Conservation (phyloP, 2,329 filamentous ascomycete species). For the Pyricularia grisea region DNA sequence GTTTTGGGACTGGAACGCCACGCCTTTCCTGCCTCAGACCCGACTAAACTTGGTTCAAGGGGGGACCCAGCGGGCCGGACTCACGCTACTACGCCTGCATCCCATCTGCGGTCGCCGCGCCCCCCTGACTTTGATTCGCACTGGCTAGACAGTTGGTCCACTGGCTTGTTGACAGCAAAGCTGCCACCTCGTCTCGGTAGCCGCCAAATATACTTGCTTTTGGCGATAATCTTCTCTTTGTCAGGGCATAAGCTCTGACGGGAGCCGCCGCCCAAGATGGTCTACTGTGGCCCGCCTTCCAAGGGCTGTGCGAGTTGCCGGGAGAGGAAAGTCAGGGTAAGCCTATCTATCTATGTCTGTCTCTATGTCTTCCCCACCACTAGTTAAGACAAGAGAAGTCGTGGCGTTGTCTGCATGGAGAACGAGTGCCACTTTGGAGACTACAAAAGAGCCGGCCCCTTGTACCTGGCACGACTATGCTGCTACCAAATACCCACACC, state of each 20-base stretch:
- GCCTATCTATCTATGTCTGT: constrained; percentile 14
- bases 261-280: constrained; percentile 26
- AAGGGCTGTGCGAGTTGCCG: constrained; percentile 47
- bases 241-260: not conserved
- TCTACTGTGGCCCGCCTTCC: constrained; percentile 48
- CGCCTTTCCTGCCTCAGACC: not conserved
- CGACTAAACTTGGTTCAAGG: not conserved
- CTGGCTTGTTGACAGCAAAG: not conserved
- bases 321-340: constrained; percentile 45
- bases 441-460: not conserved
- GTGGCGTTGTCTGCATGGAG: not conserved
- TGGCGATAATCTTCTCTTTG: not conserved
- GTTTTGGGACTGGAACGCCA: not conserved
- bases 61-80: not conserved
- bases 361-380: constrained; percentile 3
- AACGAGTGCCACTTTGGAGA: not conserved
- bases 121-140: not conserved
- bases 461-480: not conserved
- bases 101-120: not conserved
- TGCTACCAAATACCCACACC: not conserved
- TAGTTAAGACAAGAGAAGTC: not conserved
- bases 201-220: not conserved
- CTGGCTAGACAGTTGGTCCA: not conserved
- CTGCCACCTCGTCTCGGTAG: not conserved
- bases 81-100: not conserved